Evolutionary conservation across 495 filamentous ascomycete genomes (phyloP).

Genomic region (Xylaria acuta): DNA sequence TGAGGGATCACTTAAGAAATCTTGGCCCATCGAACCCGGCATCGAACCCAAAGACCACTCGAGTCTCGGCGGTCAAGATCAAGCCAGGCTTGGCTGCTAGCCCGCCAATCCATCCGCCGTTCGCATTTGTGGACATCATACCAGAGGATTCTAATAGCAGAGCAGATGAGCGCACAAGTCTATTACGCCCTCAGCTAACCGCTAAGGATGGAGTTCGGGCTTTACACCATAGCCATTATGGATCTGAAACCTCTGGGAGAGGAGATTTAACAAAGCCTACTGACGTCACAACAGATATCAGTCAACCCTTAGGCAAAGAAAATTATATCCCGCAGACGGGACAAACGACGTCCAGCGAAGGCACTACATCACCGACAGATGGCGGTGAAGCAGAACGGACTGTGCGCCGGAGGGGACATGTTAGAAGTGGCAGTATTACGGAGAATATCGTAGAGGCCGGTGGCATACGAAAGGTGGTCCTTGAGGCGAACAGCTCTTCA

Average conservation of each 20-base stretch:
- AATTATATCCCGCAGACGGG: constrained; percentile 33
- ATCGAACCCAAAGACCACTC: constrained; percentile 78
- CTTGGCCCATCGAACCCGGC: constrained; percentile 93
- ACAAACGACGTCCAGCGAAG: constrained; percentile 23
- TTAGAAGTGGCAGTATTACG: constrained; percentile 85
- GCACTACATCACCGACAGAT: constrained; percentile 29
- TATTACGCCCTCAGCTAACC: constrained; percentile 45
- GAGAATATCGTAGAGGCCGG: constrained; percentile 84
- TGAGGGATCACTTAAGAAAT: constrained; percentile 84
- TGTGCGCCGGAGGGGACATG: constrained; percentile 57
- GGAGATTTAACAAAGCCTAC: constrained; percentile 41
- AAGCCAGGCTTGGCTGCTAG: constrained; percentile 62
- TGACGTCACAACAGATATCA: constrained; percentile 32
- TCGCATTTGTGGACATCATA: constrained; percentile 28
- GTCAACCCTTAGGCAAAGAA: constrained; percentile 31
- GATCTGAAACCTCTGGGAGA: constrained; percentile 45
- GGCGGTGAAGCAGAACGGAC: constrained; percentile 30
- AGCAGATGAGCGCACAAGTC: constrained; percentile 50
- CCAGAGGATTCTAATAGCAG: constrained; percentile 32
- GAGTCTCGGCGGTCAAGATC: constrained; percentile 90
- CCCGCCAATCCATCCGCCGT: constrained; percentile 24
- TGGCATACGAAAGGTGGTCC: constrained; percentile 83
- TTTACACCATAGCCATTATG: constrained; percentile 70
- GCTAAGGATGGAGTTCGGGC: constrained; percentile 74
- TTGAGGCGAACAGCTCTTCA: constrained; percentile 71